A percentile compares a stretch with the other conserved stretches of the same genome.
Evolutionary conservation across 2,329 filamentous ascomycete genomes (phyloP).

Genomic region (Xylaria sp.): DNA sequence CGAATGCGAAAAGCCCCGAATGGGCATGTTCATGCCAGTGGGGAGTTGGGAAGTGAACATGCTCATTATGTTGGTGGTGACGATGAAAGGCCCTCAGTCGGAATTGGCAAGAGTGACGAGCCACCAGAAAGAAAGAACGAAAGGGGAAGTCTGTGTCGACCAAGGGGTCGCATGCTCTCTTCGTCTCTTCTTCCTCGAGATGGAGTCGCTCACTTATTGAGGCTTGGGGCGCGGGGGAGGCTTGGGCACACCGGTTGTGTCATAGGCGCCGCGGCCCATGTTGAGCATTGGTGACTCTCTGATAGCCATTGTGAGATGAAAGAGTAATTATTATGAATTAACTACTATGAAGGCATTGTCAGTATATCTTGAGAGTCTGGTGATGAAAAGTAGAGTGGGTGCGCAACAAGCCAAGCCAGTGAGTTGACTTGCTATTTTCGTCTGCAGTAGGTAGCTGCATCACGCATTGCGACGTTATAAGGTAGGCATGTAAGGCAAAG

Average conservation of each 20-base stretch:
- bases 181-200: constrained; percentile 3
- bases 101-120: background rate
- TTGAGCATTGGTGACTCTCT: constrained; percentile 31
- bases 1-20: constrained; percentile 3
- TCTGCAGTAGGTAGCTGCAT: background rate
- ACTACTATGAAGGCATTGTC: constrained; percentile 13
- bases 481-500: background rate
- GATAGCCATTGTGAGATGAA: constrained; percentile 27
- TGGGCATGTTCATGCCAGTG: constrained; percentile 8
- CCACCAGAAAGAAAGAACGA: background rate
- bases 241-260: constrained; percentile 35
- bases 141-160: background rate
- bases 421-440: background rate
- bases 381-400: constrained; percentile 14
- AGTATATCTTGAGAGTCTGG: constrained; percentile 14
- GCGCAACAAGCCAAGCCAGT: constrained; percentile 3
- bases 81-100: constrained; percentile 1
- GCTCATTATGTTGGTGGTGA: background rate
- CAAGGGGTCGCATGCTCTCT: background rate
- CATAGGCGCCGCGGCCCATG: constrained; percentile 35
- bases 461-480: background rate
- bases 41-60: background rate
- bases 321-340: constrained; percentile 1
- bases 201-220: constrained; percentile 22
- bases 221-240: constrained; percentile 33